Evolutionary conservation across 805 yeast genomes (phyloP).

Genomic region (Tetrapisispora taiwanensis): DNA sequence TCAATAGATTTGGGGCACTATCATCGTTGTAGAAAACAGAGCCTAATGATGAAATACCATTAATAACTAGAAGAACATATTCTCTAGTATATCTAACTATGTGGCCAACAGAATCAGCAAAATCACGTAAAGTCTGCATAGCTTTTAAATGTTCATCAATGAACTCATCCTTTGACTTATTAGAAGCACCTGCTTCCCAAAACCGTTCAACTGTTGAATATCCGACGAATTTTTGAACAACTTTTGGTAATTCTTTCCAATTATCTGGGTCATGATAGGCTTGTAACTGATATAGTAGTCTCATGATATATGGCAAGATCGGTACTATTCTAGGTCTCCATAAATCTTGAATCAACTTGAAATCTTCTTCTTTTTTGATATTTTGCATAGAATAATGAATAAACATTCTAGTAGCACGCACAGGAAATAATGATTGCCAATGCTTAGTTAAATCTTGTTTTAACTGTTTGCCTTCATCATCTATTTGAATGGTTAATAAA

Average conservation of each 20-base stretch:
- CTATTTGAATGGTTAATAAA: slow-evolving; percentile 72
- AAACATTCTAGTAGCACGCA: slow-evolving; percentile 88
- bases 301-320: slow-evolving; percentile 81
- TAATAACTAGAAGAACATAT: slow-evolving; percentile 82
- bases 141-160: slow-evolving; percentile 92
- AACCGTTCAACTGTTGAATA: slow-evolving; percentile 86
- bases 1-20: slow-evolving; percentile 59
- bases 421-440: slow-evolving; percentile 92
- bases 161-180: slow-evolving; percentile 87
- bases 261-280: slow-evolving; percentile 90
- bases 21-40: slow-evolving; percentile 84
- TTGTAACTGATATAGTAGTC: slow-evolving; percentile 79
- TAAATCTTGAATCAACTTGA: slow-evolving; percentile 49
- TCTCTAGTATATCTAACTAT: slow-evolving; percentile 91
- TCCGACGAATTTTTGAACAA: slow-evolving; percentile 85
- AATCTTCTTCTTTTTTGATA: slow-evolving; percentile 68
- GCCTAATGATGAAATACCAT: slow-evolving; percentile 82
- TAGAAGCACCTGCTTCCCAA: slow-evolving; percentile 97
- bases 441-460: slow-evolving; percentile 74
- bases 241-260: slow-evolving; percentile 79
- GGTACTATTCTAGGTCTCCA: slow-evolving; percentile 95
- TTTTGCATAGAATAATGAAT: slow-evolving; percentile 93
- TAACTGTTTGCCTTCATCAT: slow-evolving; percentile 70
- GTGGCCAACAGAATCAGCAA: slow-evolving; percentile 96
- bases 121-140: slow-evolving; percentile 85